phyloP scores from a whole-genome alignment of 805 yeast species.

The Zygosaccharomyces bisporus region DNA sequence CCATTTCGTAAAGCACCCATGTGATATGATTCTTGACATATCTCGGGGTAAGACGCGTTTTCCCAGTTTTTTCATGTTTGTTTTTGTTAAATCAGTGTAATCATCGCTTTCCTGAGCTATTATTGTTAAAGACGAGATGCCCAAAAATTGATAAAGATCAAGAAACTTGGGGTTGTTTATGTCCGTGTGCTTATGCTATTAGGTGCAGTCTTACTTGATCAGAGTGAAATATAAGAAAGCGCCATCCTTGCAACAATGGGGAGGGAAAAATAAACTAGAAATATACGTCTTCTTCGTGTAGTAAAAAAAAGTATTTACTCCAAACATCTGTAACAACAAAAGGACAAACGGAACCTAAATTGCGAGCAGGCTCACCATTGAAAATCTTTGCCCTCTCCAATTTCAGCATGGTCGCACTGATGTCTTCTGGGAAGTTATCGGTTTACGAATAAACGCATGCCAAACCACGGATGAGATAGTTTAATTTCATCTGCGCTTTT shows the following conservation, averaged over 20 bases:
- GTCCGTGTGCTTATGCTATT: not conserved
- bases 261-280: not conserved
- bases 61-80: not conserved
- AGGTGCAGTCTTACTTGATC: not conserved
- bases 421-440: not conserved
- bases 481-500: not conserved
- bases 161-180: not conserved
- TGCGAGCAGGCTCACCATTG: not conserved
- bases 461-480: not conserved
- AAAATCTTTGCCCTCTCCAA: not conserved
- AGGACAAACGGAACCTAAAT: not conserved
- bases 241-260: not conserved
- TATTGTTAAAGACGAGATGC: not conserved
- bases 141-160: not conserved
- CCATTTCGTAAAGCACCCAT: not conserved
- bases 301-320: too few species aligned
- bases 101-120: not conserved
- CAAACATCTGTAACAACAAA: not conserved
- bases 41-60: not conserved
- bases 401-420: not conserved
- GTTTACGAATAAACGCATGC: not conserved
- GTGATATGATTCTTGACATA: not conserved
- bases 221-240: not conserved
- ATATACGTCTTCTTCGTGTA: not conserved
- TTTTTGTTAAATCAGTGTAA: not conserved